A percentile compares a stretch with the other conserved stretches of the same genome.
Conservation (phyloP, 257 asterid species). For the Lycium ferocissimum region DNA sequence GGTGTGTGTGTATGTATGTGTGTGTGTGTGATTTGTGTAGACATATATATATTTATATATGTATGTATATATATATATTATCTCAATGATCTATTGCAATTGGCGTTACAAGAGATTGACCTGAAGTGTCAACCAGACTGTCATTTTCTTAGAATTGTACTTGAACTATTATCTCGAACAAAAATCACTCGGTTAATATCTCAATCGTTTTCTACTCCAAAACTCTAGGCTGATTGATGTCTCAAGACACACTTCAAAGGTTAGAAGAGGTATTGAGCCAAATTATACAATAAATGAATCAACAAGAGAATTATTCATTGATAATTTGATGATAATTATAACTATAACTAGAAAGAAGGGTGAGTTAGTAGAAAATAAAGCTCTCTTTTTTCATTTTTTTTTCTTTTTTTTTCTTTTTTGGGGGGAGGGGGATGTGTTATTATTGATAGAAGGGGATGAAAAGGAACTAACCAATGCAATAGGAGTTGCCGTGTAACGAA, state of each 20-base stretch:
- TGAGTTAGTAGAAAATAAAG: not conserved
- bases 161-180: not conserved
- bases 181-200: not conserved
- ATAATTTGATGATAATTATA: not conserved
- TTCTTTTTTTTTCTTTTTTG: not conserved
- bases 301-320: not conserved
- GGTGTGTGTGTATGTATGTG: too few relatives aligned
- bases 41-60: too few relatives aligned
- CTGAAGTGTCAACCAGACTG: not conserved
- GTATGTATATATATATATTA: not conserved
- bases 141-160: constrained; percentile 17
- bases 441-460: constrained; percentile 28
- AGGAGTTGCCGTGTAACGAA: constrained; percentile 37
- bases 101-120: not conserved
- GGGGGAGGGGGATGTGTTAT: not conserved
- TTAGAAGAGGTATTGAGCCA: not conserved
- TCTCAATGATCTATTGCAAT: not conserved
- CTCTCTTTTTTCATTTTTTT: not conserved
- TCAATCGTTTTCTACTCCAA: not conserved
- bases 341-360: too few relatives aligned
- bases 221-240: not conserved
- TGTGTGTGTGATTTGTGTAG: too few relatives aligned
- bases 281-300: not conserved
- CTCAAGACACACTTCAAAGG: not conserved
- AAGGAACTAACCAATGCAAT: constrained; percentile 36